phyloP scores from a whole-genome alignment of 805 yeast species.

The Candida maris region DNA sequence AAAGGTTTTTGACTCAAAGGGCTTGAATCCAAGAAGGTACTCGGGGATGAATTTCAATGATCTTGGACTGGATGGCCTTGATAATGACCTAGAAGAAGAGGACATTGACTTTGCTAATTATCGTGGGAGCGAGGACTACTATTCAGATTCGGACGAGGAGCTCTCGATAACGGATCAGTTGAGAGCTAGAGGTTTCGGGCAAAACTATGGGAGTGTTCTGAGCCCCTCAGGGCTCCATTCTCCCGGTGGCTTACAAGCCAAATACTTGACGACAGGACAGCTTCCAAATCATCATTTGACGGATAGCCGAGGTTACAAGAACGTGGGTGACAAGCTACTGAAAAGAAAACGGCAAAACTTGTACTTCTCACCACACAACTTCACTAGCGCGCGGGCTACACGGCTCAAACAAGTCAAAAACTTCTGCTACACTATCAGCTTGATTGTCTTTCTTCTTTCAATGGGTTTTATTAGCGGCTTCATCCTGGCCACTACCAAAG shows the following conservation, averaged over 20 bases:
- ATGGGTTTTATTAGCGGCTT: conserved; percentile 83
- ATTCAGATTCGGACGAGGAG: conserved; percentile 29
- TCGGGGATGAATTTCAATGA: conserved; percentile 44
- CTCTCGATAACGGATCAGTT: conserved; percentile 15
- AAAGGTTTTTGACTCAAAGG: conserved; percentile 67
- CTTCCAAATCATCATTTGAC: conserved; percentile 10
- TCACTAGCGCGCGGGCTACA: conserved; percentile 30
- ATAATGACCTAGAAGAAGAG: conserved; percentile 43
- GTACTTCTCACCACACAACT: conserved; percentile 36
- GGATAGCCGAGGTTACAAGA: conserved; percentile 12
- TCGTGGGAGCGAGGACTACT: conserved; percentile 18
- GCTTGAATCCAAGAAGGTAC: conserved; percentile 67
- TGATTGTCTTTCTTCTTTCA: conserved; percentile 50
- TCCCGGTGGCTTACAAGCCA: not conserved
- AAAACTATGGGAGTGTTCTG: conserved; percentile 17
- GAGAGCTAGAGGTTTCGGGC: conserved; percentile 8
- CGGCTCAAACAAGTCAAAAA: conserved; percentile 28
- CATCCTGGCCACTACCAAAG: conserved; percentile 80
- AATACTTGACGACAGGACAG: not conserved
- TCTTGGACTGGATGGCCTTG: conserved; percentile 49
- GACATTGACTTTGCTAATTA: conserved; percentile 11
- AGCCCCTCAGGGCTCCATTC: conserved; percentile 7
- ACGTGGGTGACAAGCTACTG: conserved; percentile 11
- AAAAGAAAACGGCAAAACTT: conserved; percentile 23
- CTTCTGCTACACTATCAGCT: conserved; percentile 40